These are phyloP conservation scores for Schizosaccharomyces versatilis DNA, from an alignment of 1,139 yeast genomes.

Conservation along the genomic window DNA sequence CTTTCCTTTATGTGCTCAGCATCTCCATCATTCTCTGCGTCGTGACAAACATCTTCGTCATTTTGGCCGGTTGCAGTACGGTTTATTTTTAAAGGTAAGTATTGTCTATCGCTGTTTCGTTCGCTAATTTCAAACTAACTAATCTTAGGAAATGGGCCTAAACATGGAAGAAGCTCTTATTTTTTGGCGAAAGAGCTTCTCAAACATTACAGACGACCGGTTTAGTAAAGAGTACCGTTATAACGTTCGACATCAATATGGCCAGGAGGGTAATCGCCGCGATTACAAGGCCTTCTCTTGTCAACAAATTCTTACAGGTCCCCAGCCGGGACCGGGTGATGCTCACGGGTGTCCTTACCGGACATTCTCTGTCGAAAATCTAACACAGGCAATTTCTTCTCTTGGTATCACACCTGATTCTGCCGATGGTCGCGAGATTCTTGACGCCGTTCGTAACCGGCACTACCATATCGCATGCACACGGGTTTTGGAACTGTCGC, in stretches of 20 bases:
- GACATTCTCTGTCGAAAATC: constrained; percentile 41
- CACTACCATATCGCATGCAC: constrained; percentile 70
- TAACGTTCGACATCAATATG: constrained; percentile 72
- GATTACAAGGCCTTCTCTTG: constrained; percentile 78
- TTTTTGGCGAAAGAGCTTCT: constrained; percentile 64
- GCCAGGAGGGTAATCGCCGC: constrained; percentile 72
- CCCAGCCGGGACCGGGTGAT: constrained; percentile 54
- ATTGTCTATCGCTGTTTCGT: background rate
- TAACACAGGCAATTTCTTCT: constrained; percentile 31
- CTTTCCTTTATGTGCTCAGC: constrained; percentile 66
- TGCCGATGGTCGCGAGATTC: constrained; percentile 28
- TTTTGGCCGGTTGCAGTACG: constrained; percentile 65
- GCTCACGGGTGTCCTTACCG: constrained; percentile 87
- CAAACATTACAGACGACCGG: constrained; percentile 44
- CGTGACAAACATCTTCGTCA: constrained; percentile 54
- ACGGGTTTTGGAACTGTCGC: constrained; percentile 65
- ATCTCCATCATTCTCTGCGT: constrained; percentile 39
- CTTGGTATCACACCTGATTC: constrained; percentile 53
- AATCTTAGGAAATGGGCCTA: constrained; percentile 45
- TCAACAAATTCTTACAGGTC: constrained; percentile 39
- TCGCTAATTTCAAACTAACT: background rate
- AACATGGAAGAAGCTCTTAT: constrained; percentile 67
- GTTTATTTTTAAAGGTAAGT: constrained; percentile 41
- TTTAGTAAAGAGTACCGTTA: constrained; percentile 75
- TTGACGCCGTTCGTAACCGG: constrained; percentile 44